Percentiles rank a stretch among this genome's conserved stretches.
These are phyloP conservation scores for Cryptococcus depauperatus DNA, from an alignment of 1,284 basidiomycete species.

Conservation along the genomic window DNA sequence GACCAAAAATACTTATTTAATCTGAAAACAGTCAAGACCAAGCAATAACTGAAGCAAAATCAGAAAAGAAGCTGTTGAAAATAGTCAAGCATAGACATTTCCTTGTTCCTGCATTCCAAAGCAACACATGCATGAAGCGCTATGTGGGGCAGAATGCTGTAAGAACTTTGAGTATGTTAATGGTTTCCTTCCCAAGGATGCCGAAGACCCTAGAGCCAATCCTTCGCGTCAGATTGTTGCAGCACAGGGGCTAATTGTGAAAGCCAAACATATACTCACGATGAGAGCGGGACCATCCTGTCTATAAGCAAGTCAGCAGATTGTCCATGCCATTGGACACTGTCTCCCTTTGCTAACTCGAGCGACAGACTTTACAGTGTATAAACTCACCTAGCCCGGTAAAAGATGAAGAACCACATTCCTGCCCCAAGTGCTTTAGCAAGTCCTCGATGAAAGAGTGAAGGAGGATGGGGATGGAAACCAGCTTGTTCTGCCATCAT, in stretches of 20 bases:
- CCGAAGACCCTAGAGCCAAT: conserved; percentile 43
- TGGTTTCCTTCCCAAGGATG: conserved; percentile 52
- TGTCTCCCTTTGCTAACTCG: background rate
- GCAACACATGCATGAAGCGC: no score
- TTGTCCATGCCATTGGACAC: background rate
- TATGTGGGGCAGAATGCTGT: no score
- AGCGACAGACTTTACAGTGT: background rate
- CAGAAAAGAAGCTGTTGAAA: background rate
- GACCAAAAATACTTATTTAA: no score
- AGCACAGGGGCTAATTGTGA: background rate
- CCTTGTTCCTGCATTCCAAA: no score
- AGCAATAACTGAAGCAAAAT: no score
- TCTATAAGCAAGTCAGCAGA: conserved; percentile 26
- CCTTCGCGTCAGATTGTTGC: background rate
- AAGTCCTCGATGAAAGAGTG: conserved; percentile 64
- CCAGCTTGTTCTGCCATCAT: conserved; percentile 47
- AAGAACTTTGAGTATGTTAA: no score
- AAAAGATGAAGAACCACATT: conserved; percentile 99
- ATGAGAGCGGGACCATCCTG: conserved; percentile 50
- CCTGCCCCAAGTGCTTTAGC: conserved; percentile 77
- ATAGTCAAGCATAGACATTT: background rate
- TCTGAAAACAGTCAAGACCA: no score
- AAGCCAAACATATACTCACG: conserved; percentile 34
- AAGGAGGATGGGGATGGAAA: conserved; percentile 76
- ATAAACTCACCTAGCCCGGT: conserved; percentile 70